Evolutionary conservation across 2,329 filamentous ascomycete species (phyloP), one percentile per base, ranked within the genome.

Genomic region (Exophiala bonariae): DNA sequence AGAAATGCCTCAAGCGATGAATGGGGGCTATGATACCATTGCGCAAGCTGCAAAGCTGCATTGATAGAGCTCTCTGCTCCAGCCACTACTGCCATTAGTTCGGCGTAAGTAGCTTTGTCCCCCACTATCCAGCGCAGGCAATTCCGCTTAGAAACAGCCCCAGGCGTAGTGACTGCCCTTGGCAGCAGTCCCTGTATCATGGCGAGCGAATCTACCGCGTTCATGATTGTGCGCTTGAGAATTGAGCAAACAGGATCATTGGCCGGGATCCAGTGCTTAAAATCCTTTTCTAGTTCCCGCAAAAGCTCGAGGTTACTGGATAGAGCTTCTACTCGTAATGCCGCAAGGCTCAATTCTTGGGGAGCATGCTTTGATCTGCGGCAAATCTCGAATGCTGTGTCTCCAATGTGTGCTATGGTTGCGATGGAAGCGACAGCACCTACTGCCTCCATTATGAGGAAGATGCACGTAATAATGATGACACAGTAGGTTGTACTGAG

Each of bases 81-180:
- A 6, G 14, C 14, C 32, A 34, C 32, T 34, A 7, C 32, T 6
- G 32, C 14, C 32, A 34, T 34, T n/a, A 34, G 14, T 34, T 34
- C 32, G 14, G 6, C 32, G 32, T 34, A 34, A 34, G 32, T 34
- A 34, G n/a, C n/a, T 14, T n/a, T 6, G 13, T 42, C 40, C 8
- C 10, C 16, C 32, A 32, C 17, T 16, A 42, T 3, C 40, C 40
- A 42, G 20, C 40, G 40, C 11, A 42, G 16, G 39, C 16, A 11
- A 33, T 31, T 41, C 18, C 5, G 31, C 40, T 34, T 42, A n/a
- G n/a, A n/a, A n/a, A n/a, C n/a, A n/a, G n/a, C n/a, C 14, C 26
- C 19, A n/a, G 26, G 20, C 17, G 31, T 42, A 3, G 28, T 34
- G 40, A 34, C 8, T 42, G 30, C 30, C 23, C 32, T 42, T 18